A percentile compares a stretch with the other conserved stretches of the same genome.
phyloP scores from a whole-genome alignment of 129 eudicot species.

The Pulicaria dysenterica region DNA sequence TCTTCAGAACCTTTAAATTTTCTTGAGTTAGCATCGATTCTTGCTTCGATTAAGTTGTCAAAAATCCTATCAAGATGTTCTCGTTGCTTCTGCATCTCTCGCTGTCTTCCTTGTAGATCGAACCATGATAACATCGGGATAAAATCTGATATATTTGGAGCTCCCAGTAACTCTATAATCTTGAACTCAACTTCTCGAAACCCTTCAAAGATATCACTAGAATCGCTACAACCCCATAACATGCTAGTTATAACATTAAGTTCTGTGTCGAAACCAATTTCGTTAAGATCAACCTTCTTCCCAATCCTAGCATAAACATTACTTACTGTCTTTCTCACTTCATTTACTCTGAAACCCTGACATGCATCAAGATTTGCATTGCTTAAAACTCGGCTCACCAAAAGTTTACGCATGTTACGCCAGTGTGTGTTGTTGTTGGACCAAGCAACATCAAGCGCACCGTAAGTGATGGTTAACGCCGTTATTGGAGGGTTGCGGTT shows the following conservation, averaged over 20 bases:
- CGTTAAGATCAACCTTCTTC: slow-evolving; percentile 14
- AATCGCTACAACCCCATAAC: slow-evolving; percentile 34
- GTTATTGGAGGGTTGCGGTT: slow-evolving; percentile 35
- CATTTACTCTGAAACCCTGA: slow-evolving; percentile 19
- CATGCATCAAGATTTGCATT: slow-evolving; percentile 28
- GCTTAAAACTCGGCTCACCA: slow-evolving; percentile 36
- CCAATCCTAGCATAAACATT: slow-evolving; percentile 5
- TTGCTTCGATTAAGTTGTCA: slow-evolving; percentile 21
- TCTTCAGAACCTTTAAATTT: background rate
- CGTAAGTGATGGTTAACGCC: slow-evolving; percentile 15
- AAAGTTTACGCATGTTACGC: slow-evolving; percentile 32
- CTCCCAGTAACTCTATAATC: slow-evolving; percentile 40
- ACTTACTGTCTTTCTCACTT: slow-evolving; percentile 20
- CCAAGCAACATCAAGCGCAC: slow-evolving; percentile 5
- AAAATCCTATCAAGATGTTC: slow-evolving; percentile 36
- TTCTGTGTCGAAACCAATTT: slow-evolving; percentile 23
- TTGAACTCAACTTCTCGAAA: slow-evolving; percentile 40
- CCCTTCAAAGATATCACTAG: slow-evolving; percentile 2
- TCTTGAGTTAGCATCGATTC: slow-evolving; percentile 21
- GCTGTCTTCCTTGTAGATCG: slow-evolving; percentile 39
- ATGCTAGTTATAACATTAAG: slow-evolving; percentile 44
- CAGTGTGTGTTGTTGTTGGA: slow-evolving; percentile 32
- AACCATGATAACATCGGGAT: slow-evolving; percentile 42
- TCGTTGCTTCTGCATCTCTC: slow-evolving; percentile 39
- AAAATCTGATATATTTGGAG: slow-evolving; percentile 41